phyloP scores from a whole-genome alignment of 768 basidiomycete species.

The Phaffia australis region DNA sequence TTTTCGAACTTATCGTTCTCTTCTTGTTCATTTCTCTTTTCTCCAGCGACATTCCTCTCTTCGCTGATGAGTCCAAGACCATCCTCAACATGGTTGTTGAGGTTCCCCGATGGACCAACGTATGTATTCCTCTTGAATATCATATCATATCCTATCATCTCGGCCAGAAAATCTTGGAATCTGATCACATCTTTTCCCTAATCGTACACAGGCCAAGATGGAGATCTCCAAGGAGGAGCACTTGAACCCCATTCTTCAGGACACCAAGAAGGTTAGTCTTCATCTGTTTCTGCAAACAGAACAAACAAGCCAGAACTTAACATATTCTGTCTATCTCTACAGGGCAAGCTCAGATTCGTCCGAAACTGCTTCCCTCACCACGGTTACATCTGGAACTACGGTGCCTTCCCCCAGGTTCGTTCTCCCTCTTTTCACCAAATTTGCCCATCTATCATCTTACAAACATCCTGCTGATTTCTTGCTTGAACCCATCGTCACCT shows the following conservation, averaged over 20 bases:
- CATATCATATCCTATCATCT: not conserved
- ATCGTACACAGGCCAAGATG: conserved; percentile 69
- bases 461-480: not conserved
- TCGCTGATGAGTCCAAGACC: conserved; percentile 86
- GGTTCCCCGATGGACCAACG: conserved; percentile 63
- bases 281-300: not conserved
- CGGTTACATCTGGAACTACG: conserved; percentile 99
- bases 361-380: conserved; percentile 99
- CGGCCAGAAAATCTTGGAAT: too few species aligned
- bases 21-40: conserved; percentile 47
- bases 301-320: too few species aligned
- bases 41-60: conserved; percentile 96
- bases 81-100: conserved; percentile 99
- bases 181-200: not conserved
- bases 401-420: conserved; percentile 84
- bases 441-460: too few species aligned
- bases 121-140: not conserved
- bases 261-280: conserved; percentile 25
- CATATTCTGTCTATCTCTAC: conserved; percentile 32
- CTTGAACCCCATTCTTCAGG: conserved; percentile 99
- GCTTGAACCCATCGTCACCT: conserved; percentile 14
- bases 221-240: conserved; percentile 95
- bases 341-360: conserved; percentile 88
- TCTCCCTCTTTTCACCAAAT: not conserved
- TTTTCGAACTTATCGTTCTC: conserved; percentile 31